Base-by-base conservation (phyloP, 2,329 filamentous ascomycete species). In the Epicoccum sorghinum region DNA sequence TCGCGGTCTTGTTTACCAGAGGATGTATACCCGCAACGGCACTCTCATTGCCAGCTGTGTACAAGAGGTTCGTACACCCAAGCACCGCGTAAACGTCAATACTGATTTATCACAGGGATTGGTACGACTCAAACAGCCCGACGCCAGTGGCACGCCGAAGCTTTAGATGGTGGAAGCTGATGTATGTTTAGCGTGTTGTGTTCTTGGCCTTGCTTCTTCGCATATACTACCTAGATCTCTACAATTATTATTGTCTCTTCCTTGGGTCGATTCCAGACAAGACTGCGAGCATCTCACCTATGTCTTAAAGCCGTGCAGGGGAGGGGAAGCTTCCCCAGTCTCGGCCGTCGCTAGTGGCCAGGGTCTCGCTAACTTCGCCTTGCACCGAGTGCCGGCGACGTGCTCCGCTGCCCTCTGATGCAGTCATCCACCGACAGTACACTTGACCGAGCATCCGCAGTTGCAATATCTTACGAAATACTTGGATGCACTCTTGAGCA, bases 1-100 rank as follows among this genome's bases (percentile, higher is more conserved):
- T 3, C 81, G 90, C 55, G 90, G 89, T 0, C 80, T 93, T 14
- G 90, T 93, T 36, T 84, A 83, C 64, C 89, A 92, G 79, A 83
- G 85, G 73, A 89, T 93, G 57, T 93, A 87, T 71, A 82, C 83
- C 24, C 80, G 78, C 61, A 87, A 92, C 57, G 90, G 90, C 22
- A 87, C 81, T 24, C 74, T 95, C 73, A 77, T 95, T 67, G 90
- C 90, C 24, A 93, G 86, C 29, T 93, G 90, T 72, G 83, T 90
- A 54, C 90, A 95, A 75, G 90, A 95, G 83, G 89, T 80, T 62
- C 69, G 67, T 60, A 22, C 42, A 22, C 8, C 8, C 29, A 23
- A 14, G 9, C 8, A 33, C 12, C 25, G 22, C n/a, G 7, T 9
- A 12, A 18, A 27, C 6, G 12, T 12, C 3, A 24, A 41, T 32